Evolutionary conservation across 1,284 basidiomycete species (phyloP).

Genomic region (Cutaneotrichosporon sp.): DNA sequence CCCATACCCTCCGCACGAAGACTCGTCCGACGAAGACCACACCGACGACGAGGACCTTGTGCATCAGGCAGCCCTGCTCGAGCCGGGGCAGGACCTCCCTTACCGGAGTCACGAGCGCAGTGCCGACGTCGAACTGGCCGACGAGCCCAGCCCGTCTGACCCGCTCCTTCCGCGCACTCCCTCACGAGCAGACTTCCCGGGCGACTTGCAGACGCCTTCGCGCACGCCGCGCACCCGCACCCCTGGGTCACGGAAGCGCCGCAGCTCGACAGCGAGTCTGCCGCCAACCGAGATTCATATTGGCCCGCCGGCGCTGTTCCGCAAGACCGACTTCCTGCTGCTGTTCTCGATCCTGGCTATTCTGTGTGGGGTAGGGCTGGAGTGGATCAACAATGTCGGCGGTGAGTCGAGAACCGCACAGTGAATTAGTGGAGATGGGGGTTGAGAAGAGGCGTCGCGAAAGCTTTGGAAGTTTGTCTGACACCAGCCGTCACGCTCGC

Average conservation of each 20-base stretch:
- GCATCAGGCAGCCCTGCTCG: constrained; percentile 16
- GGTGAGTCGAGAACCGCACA: constrained; percentile 15
- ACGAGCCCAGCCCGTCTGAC: not conserved
- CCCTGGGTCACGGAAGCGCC: constrained; percentile 2
- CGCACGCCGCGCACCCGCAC: not conserved
- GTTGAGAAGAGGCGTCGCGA: not conserved
- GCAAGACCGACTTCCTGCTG: constrained; percentile 69
- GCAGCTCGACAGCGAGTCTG: constrained; percentile 30
- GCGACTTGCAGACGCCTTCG: not conserved
- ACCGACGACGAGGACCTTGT: constrained; percentile 20
- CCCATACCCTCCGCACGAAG: constrained; percentile 57
- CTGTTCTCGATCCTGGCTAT: constrained; percentile 69
- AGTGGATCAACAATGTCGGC: constrained; percentile 95
- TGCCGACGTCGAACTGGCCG: not conserved
- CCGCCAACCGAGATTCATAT: constrained; percentile 31
- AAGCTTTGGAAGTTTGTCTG: not conserved
- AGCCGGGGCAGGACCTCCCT: constrained; percentile 7
- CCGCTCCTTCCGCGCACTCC: not conserved
- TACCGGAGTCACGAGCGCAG: not conserved
- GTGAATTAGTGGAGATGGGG: not conserved
- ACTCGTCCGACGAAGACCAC: constrained; percentile 27
- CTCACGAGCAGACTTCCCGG: not conserved
- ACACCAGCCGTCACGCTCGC: constrained; percentile 71
- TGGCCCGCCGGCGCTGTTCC: constrained; percentile 34
- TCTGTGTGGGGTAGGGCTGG: constrained; percentile 79